Conservation (phyloP, 2,329 filamentous ascomycete species). For the Aspergillus sclerotialis region DNA sequence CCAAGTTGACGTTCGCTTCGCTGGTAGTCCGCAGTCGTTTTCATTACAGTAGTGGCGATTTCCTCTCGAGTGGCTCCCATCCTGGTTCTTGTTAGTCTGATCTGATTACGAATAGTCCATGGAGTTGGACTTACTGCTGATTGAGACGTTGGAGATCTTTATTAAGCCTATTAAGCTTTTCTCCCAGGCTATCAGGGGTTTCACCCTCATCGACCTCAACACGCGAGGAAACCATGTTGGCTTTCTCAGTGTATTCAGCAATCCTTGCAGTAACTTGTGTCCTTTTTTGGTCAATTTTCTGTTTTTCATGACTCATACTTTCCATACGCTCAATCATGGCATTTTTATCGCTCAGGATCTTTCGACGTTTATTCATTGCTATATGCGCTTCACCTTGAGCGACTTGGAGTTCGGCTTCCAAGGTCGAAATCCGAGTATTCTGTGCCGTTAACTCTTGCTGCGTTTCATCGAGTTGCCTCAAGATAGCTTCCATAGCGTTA, state of each 20-base stretch:
- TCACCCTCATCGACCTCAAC: conserved; percentile 60
- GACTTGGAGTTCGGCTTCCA: conserved; percentile 46
- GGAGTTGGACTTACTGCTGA: conserved; percentile 32
- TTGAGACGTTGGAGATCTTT: conserved; percentile 55
- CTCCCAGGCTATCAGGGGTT: conserved; percentile 47
- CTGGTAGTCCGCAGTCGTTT: conserved; percentile 29
- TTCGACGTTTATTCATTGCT: conserved; percentile 43
- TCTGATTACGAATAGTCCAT: background rate
- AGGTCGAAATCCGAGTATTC: conserved; percentile 25
- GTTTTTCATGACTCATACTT: conserved; percentile 41
- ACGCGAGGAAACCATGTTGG: conserved; percentile 49
- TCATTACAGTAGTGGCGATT: conserved; percentile 46
- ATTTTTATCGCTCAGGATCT: conserved; percentile 58
- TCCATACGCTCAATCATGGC: conserved; percentile 47
- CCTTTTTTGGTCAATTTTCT: conserved; percentile 41
- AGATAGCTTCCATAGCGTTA: conserved; percentile 37
- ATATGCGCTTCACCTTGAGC: conserved; percentile 48
- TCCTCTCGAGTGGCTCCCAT: conserved; percentile 60
- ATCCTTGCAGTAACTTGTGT: conserved; percentile 45
- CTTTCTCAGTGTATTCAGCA: conserved; percentile 49
- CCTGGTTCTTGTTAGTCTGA: conserved; percentile 25
- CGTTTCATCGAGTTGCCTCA: conserved; percentile 27
- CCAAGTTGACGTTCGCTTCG: conserved; percentile 31
- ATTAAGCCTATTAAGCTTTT: conserved; percentile 45
- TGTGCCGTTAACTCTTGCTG: conserved; percentile 31